Base-by-base conservation (phyloP, 1,139 yeast genomes). In the Kurtzmaniella quercitrusa region DNA sequence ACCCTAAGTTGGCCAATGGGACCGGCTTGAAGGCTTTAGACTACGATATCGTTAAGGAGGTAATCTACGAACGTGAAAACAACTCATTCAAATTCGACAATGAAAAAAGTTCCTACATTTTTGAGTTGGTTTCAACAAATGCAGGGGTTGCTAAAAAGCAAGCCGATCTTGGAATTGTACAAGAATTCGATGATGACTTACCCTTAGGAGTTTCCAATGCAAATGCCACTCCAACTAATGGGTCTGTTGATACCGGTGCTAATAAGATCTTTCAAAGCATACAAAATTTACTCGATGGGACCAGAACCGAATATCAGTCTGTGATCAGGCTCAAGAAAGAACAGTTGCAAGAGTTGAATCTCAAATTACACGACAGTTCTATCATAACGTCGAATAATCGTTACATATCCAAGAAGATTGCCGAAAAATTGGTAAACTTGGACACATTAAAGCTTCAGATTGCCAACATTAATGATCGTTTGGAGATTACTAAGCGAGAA, bases 1-100 rank as follows among this genome's bases (percentile, higher is more conserved):
- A 89, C 56, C 79, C 88, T 2, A 72, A 74, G 34, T 70, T 88
- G 38, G 77, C 89, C 3, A 94, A 93, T 58, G 84, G 87, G 42
- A 84, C 91, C 6, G 96, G 96, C 0, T 74, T 89, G 28, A 79
- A 87, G 47, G 95, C 98, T 2, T 66, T 74, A 14, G 98, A 93
- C 65, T 93, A 87, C 61, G 96, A 95, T 41, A 71, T 82, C 41
- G 66, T 67, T n/a, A 66, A 65, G 44, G 71, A 66, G 41, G 50
- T 56, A 2, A 38, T 55, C 9, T 50, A 59, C 39, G 58, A 59
- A 41, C 40, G 46, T 40, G 45, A 47, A 40, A 33, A 46, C 26
- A 40, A 47, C 38, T 36, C 42, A 38, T 33, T 42, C 23, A 42
- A 42, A 23, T 39, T 16, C 20, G 38, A 36, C n/a, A 46, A 45